phyloP scores from a whole-genome alignment of 495 filamentous ascomycete genomes.

The Aspergillus ellipticus region DNA sequence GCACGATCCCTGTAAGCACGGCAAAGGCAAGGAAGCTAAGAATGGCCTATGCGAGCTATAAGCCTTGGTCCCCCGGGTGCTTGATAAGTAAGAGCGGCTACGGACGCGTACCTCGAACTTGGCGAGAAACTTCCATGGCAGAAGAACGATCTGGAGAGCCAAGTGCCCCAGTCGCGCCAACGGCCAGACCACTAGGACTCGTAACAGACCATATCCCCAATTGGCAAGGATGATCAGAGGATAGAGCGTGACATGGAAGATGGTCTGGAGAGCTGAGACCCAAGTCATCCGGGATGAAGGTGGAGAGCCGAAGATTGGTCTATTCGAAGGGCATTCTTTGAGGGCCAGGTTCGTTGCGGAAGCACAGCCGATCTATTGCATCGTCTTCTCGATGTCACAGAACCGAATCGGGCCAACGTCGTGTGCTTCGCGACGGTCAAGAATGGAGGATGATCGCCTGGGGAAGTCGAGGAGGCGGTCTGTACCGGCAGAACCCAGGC shows the following conservation, averaged over 20 bases:
- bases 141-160: conserved; percentile 30
- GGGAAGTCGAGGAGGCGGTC: neutral
- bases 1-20: conserved; percentile 50
- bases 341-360: neutral
- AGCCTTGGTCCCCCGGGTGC: conserved; percentile 15
- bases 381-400: neutral
- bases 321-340: neutral
- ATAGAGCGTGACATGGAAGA: conserved; percentile 34
- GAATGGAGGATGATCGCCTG: neutral
- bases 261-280: conserved; percentile 17
- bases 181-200: conserved; percentile 35
- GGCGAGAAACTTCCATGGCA: conserved; percentile 44
- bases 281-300: conserved; percentile 18
- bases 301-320: neutral
- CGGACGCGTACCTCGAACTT: conserved; percentile 59
- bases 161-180: conserved; percentile 41
- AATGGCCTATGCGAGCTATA: conserved; percentile 48
- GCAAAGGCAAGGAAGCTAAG: conserved; percentile 64
- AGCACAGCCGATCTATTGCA: neutral
- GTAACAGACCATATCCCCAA: conserved; percentile 22
- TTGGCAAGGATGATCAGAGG: conserved; percentile 32
- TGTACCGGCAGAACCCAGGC: neutral
- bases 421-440: too few species aligned
- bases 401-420: too few species aligned
- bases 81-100: neutral